Evolutionary conservation across 2,329 filamentous ascomycete genomes (phyloP), one percentile per base, ranked within the genome.

Genomic region (Pseudocercospora vitis): DNA sequence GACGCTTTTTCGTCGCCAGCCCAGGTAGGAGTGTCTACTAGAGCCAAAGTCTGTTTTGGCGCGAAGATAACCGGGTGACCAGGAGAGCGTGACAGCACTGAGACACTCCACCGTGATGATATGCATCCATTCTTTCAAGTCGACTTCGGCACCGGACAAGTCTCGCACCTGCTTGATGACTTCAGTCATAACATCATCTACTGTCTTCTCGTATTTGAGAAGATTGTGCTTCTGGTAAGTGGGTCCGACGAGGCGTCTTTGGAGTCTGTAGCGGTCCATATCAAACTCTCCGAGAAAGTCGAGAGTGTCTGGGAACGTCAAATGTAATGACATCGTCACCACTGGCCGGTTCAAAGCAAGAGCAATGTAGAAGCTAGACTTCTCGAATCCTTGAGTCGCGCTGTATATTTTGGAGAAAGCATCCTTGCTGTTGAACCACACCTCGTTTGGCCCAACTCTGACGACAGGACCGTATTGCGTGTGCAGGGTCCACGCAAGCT

Each of bases 401-500:
- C 58, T 53, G 53, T 58, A 58, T 7, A 60, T 58, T 7, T 55
- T 52, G 6, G 44, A 47, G 37, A 56, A 56, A 4, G 56, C 48
- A 7, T 54, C 51, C 49, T 54, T 58, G 35, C 51, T 58, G 45
- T 56, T 48, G 14, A 60, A 29, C 55, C 56, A 58, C n/a, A 71
- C 76, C 58, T 78, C 76, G 52, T 76, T 70, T 1, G 77, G 77
- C 3, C 70, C 72, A 32, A 79, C 66, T 18, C 78, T 73, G 3
- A 80, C 75, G 7, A 77, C 67, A 1, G 68, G 66, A 4, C 76
- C 76, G 58, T 75, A 75, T 21, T 59, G 50, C 3, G 60, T 50
- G 59, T 76, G 73, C 4, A 75, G 59, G 6, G 44, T 42, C 31
- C 56, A 53, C 32, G 54, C 57, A 4, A 59, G 37, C 2, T 31